phyloP scores from a whole-genome alignment of 768 basidiomycete species.

The Mrakia blollopis region DNA sequence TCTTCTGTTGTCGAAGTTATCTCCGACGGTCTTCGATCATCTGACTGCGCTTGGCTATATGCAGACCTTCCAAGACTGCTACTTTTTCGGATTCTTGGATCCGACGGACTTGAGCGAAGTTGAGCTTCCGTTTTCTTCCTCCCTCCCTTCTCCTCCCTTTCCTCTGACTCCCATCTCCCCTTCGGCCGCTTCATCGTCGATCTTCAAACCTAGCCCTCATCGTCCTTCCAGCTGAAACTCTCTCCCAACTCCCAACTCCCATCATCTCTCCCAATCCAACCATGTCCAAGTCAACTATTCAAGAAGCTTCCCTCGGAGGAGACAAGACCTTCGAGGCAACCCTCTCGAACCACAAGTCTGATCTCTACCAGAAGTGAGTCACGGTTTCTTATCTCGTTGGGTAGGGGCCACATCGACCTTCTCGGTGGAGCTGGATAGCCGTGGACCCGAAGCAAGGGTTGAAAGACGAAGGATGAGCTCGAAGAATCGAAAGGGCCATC shows the following conservation, averaged over 20 bases:
- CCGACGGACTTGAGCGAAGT: background rate
- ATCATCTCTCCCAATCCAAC: background rate
- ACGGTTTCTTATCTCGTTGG: background rate
- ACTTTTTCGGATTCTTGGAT: background rate
- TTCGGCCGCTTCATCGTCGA: background rate
- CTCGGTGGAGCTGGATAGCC: too few species aligned
- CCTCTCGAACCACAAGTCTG: slow-evolving; percentile 11
- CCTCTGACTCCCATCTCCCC: background rate
- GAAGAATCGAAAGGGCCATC: background rate
- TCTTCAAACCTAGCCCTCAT: background rate
- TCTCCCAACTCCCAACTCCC: background rate
- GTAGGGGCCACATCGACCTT: too few species aligned
- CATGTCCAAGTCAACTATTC: background rate
- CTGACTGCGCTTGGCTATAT: too few species aligned
- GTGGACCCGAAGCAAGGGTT: too few species aligned
- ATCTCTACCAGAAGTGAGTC: slow-evolving; percentile 7
- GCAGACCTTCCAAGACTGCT: background rate
- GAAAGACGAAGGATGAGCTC: background rate
- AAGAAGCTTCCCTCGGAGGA: slow-evolving; percentile 1
- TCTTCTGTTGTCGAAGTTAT: too few species aligned
- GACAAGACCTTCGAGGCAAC: background rate
- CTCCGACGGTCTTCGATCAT: too few species aligned
- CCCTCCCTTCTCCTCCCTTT: background rate
- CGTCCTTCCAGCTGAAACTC: background rate
- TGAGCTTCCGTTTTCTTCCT: background rate